Conservation (phyloP, 2,329 filamentous ascomycete genomes). For the Botrytis elliptica region DNA sequence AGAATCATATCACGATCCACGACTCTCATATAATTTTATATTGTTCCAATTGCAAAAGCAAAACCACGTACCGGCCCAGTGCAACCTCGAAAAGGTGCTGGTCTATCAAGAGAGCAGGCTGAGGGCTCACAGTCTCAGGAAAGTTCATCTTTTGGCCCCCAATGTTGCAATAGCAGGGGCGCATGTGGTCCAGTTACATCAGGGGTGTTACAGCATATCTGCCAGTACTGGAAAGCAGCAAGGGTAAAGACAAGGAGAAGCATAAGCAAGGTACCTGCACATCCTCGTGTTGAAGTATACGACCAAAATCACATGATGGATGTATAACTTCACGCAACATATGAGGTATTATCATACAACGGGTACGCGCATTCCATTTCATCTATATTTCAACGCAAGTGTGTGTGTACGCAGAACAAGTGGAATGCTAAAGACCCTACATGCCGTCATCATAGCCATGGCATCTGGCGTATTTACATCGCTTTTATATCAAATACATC, state of each 20-base stretch:
- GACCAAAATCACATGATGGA: constrained; percentile 14
- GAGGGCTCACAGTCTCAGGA: background rate
- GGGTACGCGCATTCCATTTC: background rate
- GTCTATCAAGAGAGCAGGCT: background rate
- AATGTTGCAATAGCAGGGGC: background rate
- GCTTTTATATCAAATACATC: background rate
- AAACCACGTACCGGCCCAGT: background rate
- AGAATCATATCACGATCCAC: background rate
- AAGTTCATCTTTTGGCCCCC: background rate
- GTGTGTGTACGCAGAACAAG: background rate
- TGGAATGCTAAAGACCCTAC: background rate
- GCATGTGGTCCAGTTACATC: background rate
- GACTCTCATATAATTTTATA: background rate
- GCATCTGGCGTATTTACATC: background rate
- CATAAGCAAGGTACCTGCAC: background rate
- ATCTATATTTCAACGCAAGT: background rate
- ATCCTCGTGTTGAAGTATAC: constrained; percentile 13
- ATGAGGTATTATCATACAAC: background rate
- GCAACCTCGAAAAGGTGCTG: background rate
- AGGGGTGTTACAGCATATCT: background rate
- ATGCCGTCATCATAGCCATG: background rate
- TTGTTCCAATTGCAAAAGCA: background rate
- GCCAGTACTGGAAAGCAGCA: background rate
- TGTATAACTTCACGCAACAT: constrained; percentile 16
- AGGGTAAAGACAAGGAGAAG: background rate